Percentiles rank a stretch among this genome's conserved stretches.
phyloP scores from a whole-genome alignment of 306 rosid species.

The Ammopiptanthus mongolicus region DNA sequence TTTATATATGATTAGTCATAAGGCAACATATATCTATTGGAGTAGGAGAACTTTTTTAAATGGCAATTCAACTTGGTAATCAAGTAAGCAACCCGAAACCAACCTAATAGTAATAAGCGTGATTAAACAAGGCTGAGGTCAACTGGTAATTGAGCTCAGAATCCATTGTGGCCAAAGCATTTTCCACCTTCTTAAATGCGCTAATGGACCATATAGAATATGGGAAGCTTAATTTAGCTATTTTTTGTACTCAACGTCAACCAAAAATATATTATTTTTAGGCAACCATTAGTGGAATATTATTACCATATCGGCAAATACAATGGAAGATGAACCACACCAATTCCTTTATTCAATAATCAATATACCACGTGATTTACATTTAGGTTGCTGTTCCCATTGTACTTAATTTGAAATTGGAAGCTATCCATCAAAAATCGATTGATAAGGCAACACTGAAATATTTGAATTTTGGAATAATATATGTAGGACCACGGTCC shows the following conservation, averaged over 20 bases:
- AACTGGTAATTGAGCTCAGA: not conserved
- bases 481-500: not conserved
- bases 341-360: not conserved
- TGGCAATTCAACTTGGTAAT: not conserved
- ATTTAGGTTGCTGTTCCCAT: not conserved
- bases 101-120: not conserved
- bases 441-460: not conserved
- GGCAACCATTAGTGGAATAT: not conserved
- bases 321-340: not conserved
- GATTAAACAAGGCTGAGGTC: not conserved
- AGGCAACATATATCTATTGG: not conserved
- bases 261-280: not conserved
- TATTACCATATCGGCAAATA: not conserved
- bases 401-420: not conserved
- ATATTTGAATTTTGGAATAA: not conserved
- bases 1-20: not conserved
- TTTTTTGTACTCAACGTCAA: not conserved
- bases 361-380: constrained; percentile 26
- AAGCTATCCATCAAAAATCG: not conserved
- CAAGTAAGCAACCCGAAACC: not conserved
- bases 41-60: not conserved
- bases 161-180: constrained; percentile 20
- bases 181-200: not conserved
- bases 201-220: not conserved
- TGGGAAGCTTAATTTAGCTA: not conserved